Base-by-base conservation (phyloP, 148 eudicot genomes). In the Diospyros kaki region DNA sequence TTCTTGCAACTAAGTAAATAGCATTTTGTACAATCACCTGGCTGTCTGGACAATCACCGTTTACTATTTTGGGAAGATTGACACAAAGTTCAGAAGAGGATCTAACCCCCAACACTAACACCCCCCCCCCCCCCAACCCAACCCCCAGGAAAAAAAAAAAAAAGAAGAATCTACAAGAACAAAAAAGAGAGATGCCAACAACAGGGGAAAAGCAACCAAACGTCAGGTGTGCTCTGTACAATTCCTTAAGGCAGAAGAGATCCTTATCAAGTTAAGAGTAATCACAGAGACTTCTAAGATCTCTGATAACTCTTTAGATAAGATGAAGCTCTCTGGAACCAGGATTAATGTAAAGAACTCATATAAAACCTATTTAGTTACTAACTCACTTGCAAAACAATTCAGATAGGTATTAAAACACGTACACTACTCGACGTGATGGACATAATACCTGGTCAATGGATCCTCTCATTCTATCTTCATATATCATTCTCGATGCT, bases 391-490 rank as follows among this genome's bases (percentile, higher is more conserved):
- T 28, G 45, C 61, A 17, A 15, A 9, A 9, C 50, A 52, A 28
- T 68, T 75, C 71, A 59, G 43, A 38, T 44, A 69, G n/a, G 6
- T 45, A n/a, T 39, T 13, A 60, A 62, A 12, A 13, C 13, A 79
- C 5, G 65, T n/a, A 51, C 58, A 63, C 8, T 17, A 50, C 69
- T 40, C 17, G 45, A 72, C 9, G 60, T 39, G 45, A 48, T 70
- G 9, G 28, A 40, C 43, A 65, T 58, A 68, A 45, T 76, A 95
- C 99, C 95, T 96, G 99, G 83, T 96, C 99, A 79, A 93, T 93
- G 71, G 99, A 96, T 45, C 99, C 99, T 82, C 89, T 88, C 99
- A 96, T 93, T 83, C 99, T 86, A 83, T 96, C 99, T 86, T 96
- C 99, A 44, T 66, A 88, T 15, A 96, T 93, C 99, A 96, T 96